Base-by-base conservation (phyloP, 2,329 filamentous ascomycete species). In the Fusarium protoensiforme region DNA sequence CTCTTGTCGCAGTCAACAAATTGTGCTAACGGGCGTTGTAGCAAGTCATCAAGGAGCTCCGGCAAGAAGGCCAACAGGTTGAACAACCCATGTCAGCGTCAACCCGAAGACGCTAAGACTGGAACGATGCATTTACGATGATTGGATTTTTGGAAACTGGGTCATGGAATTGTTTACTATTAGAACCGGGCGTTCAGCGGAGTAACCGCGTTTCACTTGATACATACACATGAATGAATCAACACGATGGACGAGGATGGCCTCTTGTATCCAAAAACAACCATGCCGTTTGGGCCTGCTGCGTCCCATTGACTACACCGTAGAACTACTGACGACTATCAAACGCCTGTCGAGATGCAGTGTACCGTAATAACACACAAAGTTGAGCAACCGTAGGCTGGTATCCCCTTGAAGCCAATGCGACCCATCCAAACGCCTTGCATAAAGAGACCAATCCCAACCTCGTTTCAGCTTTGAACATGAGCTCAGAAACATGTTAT, bases 21-120 rank as follows among this genome's bases (percentile, higher is more conserved):
- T 2, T 18, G 18, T 39, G 31, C 60, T 63, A 11, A 71, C 22
- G 3, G 18, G 4, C 29, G 7, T 41, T 41, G 35, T 48, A 92
- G 90, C 86, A 86, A 77, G 88, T 91, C 41, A 86, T 92, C 65
- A 89, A 90, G 78, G 89, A 90, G 75, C 81, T 92, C 61, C 84
- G 89, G 33, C 87, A 87, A 70, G 88, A 91, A 69, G 87, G 86
- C 13, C 87, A 89, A 71, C 85, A 85, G 62, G 82, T 84, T 18
- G 84, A 88, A 66, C 82, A 86, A 24, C 80, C 85, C 60, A 76
- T 81, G 22, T 46, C 64, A 57, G 53, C 65, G 16, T 81, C 81
- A 5, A 72, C 77, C 29, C 72, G 75, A 41, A 64, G 71, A 4
- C 78, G 78, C 24, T 73, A 75, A 80, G 61, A 71, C 18, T 27